Conservation (phyloP, 352 stramenopile genomes). For the Globisporangium lucens region DNA sequence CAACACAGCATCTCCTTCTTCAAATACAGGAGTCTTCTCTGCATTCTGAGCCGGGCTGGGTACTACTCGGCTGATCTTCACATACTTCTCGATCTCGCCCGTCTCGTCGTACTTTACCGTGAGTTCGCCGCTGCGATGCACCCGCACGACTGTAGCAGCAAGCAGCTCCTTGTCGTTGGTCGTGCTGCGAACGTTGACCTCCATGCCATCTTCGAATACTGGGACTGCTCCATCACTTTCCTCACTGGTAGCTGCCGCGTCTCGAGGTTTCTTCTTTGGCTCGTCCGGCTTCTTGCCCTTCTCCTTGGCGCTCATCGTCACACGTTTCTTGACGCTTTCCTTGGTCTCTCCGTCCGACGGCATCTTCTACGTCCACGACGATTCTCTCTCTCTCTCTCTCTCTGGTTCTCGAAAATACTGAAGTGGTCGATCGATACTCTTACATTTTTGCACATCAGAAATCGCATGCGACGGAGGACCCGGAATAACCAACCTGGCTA, state of each 20-base stretch:
- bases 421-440: neutral
- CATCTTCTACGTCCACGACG: neutral
- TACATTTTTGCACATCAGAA: neutral
- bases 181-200: slow-evolving; percentile 15
- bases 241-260: neutral
- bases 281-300: slow-evolving; percentile 6
- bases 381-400: neutral
- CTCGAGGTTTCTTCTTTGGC: neutral
- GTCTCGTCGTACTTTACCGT: slow-evolving; percentile 33
- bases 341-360: slow-evolving; percentile 13
- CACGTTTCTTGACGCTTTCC: slow-evolving; percentile 4
- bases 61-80: slow-evolving; percentile 15
- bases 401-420: neutral
- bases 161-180: slow-evolving; percentile 10
- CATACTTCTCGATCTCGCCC: slow-evolving; percentile 36
- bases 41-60: neutral
- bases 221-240: neutral
- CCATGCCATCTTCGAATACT: slow-evolving; percentile 7
- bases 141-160: slow-evolving; percentile 27
- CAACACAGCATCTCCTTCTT: slow-evolving; percentile 24
- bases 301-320: slow-evolving; percentile 5
- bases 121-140: slow-evolving; percentile 35
- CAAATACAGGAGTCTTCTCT: slow-evolving; percentile 1
- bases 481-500: neutral
- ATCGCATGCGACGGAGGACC: neutral